These are phyloP conservation scores for Trebouxia sp. DNA, from an alignment of 139 green algal genomes.

Conservation along the genomic window DNA sequence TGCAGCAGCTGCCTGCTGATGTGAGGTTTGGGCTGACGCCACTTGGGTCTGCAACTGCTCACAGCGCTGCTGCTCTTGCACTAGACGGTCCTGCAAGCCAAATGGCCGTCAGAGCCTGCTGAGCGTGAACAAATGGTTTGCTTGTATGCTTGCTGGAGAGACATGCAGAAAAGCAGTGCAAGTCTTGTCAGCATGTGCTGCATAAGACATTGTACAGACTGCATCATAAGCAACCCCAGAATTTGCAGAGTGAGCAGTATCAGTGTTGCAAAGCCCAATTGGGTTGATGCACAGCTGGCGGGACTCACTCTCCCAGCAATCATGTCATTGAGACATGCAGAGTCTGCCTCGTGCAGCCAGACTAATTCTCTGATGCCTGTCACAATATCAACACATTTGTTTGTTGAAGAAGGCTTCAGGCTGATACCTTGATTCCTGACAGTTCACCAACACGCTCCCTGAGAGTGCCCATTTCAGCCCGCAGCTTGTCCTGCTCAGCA, in stretches of 20 bases:
- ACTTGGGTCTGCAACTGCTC: conserved; percentile 35
- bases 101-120: too few species aligned
- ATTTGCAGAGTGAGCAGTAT: too few species aligned
- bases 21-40: background rate
- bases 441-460: conserved; percentile 38
- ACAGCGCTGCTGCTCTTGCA: conserved; percentile 26
- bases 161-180: too few species aligned
- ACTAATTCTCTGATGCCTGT: background rate
- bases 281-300: background rate
- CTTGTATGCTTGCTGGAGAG: too few species aligned
- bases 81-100: conserved; percentile 30
- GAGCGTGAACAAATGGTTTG: too few species aligned
- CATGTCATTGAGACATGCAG: background rate
- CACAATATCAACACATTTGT: background rate
- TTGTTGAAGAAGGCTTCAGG: background rate
- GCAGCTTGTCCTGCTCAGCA: conserved; percentile 41
- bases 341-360: background rate
- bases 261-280: too few species aligned
- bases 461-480: conserved; percentile 32
- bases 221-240: too few species aligned
- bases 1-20: conserved; percentile 12
- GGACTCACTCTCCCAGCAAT: background rate
- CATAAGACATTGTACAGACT: too few species aligned
- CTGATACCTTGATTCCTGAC: conserved; percentile 18
- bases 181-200: background rate